These are phyloP conservation scores for Globisporangium cystogenes DNA, from an alignment of 352 stramenopile species.

Conservation along the genomic window DNA sequence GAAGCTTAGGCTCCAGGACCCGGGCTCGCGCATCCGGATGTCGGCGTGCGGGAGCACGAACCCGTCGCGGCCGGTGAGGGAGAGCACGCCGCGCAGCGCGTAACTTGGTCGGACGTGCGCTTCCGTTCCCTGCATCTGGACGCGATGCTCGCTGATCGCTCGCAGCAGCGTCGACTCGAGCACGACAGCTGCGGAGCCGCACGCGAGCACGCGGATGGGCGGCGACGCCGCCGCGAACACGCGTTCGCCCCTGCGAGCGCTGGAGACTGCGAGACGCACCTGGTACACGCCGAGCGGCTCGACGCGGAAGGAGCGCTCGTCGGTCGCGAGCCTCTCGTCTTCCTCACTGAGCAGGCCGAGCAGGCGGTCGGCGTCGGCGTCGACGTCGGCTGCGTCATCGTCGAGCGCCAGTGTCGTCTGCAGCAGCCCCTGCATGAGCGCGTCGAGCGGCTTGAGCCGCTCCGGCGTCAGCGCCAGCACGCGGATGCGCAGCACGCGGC, in stretches of 20 bases:
- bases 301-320: conserved; percentile 24
- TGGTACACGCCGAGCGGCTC: conserved; percentile 26
- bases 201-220: conserved; percentile 9
- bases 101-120: conserved; percentile 20
- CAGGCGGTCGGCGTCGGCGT: too few species aligned
- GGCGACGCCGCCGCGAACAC: conserved; percentile 10
- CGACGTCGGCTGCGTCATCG: not conserved
- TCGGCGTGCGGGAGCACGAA: conserved; percentile 35
- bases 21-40: conserved; percentile 28
- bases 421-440: conserved; percentile 41
- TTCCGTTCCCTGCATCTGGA: not conserved
- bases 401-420: conserved; percentile 18
- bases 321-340: conserved; percentile 2
- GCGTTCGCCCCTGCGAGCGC: not conserved
- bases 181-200: not conserved
- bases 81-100: conserved; percentile 38
- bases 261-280: conserved; percentile 15
- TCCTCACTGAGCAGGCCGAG: not conserved
- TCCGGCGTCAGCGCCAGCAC: conserved; percentile 31
- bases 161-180: conserved; percentile 2
- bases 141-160: not conserved
- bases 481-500: conserved; percentile 30
- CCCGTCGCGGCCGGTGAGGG: conserved; percentile 36
- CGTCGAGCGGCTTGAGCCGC: conserved; percentile 25
- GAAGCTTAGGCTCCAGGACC: conserved; percentile 62